Conservation (phyloP, 352 stramenopile species). For the Globisporangium acanthophoron region DNA sequence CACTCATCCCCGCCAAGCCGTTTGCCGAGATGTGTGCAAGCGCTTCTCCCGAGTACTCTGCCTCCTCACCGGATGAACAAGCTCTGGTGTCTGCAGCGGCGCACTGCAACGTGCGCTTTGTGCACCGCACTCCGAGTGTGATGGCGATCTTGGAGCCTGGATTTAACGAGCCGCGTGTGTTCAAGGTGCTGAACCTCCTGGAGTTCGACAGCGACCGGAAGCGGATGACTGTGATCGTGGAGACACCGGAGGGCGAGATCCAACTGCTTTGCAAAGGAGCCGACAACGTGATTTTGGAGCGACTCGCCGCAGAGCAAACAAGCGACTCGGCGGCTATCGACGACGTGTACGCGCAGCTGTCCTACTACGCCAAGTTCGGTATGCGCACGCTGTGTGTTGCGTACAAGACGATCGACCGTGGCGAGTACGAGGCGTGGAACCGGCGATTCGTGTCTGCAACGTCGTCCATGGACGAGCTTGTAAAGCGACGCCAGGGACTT, state of each 20-base stretch:
- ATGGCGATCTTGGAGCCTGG: conserved; percentile 53
- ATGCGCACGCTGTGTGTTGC: conserved; percentile 80
- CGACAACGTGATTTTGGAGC: conserved; percentile 78
- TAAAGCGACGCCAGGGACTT: conserved; percentile 57
- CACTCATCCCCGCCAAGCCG: conserved; percentile 65
- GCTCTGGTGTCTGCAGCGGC: conserved; percentile 67
- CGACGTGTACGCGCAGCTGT: conserved; percentile 49
- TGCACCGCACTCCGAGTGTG: conserved; percentile 58
- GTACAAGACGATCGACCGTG: conserved; percentile 46
- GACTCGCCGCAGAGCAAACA: conserved; percentile 22
- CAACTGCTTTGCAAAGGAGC: conserved; percentile 74
- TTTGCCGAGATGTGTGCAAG: conserved; percentile 75
- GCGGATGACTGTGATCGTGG: conserved; percentile 95
- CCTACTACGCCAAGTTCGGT: conserved; percentile 54
- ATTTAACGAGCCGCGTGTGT: conserved; percentile 38
- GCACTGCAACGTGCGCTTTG: conserved; percentile 75
- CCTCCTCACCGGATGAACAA: conserved; percentile 78
- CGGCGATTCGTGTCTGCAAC: conserved; percentile 43
- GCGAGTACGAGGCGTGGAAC: conserved; percentile 57
- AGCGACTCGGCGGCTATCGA: conserved; percentile 16
- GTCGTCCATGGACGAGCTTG: conserved; percentile 63
- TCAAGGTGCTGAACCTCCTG: conserved; percentile 91
- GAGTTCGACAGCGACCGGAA: conserved; percentile 98
- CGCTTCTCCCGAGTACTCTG: conserved; percentile 62
- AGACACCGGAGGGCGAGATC: conserved; percentile 54